Evolutionary conservation across 2,329 filamentous ascomycete species (phyloP).

Genomic region (Colletotrichum sidae): DNA sequence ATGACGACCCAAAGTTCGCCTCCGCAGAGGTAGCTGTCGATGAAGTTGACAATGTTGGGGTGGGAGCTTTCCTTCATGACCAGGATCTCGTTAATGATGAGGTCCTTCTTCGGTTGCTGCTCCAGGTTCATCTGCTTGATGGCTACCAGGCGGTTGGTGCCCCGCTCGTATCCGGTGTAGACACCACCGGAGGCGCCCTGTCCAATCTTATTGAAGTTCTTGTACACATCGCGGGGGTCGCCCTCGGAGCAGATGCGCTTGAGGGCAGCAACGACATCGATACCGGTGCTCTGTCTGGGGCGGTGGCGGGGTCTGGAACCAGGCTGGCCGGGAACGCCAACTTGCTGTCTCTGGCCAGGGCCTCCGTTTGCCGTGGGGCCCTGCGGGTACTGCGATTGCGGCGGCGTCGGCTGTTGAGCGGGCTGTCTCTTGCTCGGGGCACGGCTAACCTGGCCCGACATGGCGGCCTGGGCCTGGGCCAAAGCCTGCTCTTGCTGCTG

Average conservation of each 20-base stretch:
- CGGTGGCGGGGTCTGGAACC: conserved; percentile 78
- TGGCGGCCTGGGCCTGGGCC: conserved; percentile 81
- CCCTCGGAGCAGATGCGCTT: conserved; percentile 91
- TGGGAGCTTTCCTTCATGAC: conserved; percentile 99
- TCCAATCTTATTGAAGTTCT: conserved; percentile 91
- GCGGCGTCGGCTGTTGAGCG: conserved; percentile 60
- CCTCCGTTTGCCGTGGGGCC: conserved; percentile 43
- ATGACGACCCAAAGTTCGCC: conserved; percentile 98
- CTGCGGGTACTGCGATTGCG: conserved; percentile 58
- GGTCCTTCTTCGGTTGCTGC: conserved; percentile 97
- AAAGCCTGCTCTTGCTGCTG: conserved; percentile 91
- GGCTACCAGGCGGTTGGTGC: conserved; percentile 87
- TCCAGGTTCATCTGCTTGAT: conserved; percentile 99
- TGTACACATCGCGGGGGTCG: conserved; percentile 89
- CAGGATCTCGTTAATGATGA: conserved; percentile 98
- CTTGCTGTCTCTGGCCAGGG: conserved; percentile 51
- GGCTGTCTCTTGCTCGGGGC: conserved; percentile 79
- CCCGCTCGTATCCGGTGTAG: conserved; percentile 88
- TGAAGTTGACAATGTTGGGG: conserved; percentile 99
- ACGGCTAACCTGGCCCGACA: conserved; percentile 77
- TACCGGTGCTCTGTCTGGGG: conserved; percentile 79
- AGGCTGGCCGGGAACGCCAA: conserved; percentile 46
- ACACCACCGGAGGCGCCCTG: conserved; percentile 98
- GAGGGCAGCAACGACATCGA: conserved; percentile 85
- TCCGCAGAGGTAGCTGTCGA: conserved; percentile 91